phyloP scores from a whole-genome alignment of 1,284 basidiomycete genomes.

The Apiotrichum gracile region DNA sequence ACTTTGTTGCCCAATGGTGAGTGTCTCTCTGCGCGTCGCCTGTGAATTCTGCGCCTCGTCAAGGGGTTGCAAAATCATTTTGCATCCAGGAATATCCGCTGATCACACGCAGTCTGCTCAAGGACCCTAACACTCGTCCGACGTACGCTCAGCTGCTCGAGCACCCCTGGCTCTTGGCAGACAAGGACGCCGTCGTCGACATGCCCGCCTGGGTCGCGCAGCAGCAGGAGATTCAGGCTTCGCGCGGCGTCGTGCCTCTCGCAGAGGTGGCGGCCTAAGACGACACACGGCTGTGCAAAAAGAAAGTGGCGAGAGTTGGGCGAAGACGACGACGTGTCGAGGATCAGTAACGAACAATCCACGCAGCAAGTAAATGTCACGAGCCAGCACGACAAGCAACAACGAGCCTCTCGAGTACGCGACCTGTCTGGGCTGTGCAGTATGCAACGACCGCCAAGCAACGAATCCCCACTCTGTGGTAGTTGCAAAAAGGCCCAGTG shows the following conservation, averaged over 20 bases:
- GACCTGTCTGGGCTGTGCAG: no score
- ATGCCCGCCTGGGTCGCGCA: slow-evolving; percentile 73
- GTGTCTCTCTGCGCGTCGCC: slow-evolving; percentile 15
- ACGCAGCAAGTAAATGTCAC: no score
- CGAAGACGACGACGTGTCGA: not conserved
- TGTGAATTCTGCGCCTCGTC: not conserved
- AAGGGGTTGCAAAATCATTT: slow-evolving; percentile 33
- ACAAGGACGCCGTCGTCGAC: slow-evolving; percentile 60
- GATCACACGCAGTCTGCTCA: slow-evolving; percentile 58
- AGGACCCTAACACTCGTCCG: slow-evolving; percentile 69
- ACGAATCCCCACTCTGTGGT: no score
- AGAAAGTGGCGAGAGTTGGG: not conserved
- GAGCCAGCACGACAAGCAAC: no score
- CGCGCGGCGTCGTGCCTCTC: slow-evolving; percentile 30
- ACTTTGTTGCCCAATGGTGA: slow-evolving; percentile 52
- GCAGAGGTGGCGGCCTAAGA: slow-evolving; percentile 21
- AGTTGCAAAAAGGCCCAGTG: no score
- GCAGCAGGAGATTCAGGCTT: slow-evolving; percentile 54
- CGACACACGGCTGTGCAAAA: no score
- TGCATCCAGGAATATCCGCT: slow-evolving; percentile 35
- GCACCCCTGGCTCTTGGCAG: slow-evolving; percentile 64
- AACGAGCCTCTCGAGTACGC: no score
- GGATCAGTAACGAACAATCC: not conserved
- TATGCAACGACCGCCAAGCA: no score
- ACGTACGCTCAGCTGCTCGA: slow-evolving; percentile 77